Base-by-base conservation (phyloP, 768 basidiomycete genomes). In the Trametes elegans region DNA sequence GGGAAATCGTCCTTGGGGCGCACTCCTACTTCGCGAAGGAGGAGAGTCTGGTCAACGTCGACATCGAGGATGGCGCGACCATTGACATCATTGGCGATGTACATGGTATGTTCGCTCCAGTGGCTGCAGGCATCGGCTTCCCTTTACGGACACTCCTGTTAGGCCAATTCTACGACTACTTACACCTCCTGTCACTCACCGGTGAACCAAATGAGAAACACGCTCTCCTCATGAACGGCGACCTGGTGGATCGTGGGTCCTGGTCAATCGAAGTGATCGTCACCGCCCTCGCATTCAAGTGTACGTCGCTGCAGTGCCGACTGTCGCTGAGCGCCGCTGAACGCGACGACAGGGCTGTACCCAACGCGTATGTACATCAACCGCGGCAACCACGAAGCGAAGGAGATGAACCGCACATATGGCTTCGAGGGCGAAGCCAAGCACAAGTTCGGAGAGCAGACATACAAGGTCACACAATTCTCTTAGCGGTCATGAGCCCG, bases 51-150 rank as follows among this genome's bases (percentile, higher is more conserved):
- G 91, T 95, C 14, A 80, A 88, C 47, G 78, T 95, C 21, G 72
- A 79, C 45, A 70, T 99, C 21, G 77, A 79, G 24, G 85, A 93
- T 13, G 94, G 88, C 0, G 76, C 85, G 50, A 93, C 87, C 0
- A 84, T 88, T 66, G 94, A 98, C 71, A 87, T 99, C 52, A 94
- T 99, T 62, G 97, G 97, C 13, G 96, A 98, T 70, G 91, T 94
- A 11, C 94, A 97, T 70, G 93, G 93, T 90, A 59, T 36, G 75
- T 50, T 31, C 24, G 18, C 10, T 54, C 34, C 26, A 21, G 28
- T 14, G 38, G 32, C 32, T 53, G 24, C 18, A 40, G 34, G 39
- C 38, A 42, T 21, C 26, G n/a, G 52, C 45, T 18, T 36, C 35
- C 27, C 8, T 34, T n/a, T 14, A 57, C 34, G 28, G 41, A 55